These are phyloP conservation scores for Aquilaria agallochum DNA, from an alignment of 441 rosid genomes.

Conservation along the genomic window DNA sequence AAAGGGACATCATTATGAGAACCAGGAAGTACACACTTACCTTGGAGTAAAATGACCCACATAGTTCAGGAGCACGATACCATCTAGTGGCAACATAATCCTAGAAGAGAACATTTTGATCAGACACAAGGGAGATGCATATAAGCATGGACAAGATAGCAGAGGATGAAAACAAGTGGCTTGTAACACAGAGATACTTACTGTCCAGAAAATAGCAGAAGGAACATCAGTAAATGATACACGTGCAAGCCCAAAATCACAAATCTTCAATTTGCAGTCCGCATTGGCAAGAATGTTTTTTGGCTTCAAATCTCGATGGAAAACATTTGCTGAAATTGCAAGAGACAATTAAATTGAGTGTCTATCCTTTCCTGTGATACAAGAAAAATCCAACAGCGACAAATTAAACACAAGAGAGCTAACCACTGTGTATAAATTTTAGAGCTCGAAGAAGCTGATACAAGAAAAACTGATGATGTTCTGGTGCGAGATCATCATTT, in stretches of 20 bases:
- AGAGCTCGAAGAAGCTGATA: slow-evolving; percentile 98
- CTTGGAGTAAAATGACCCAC: slow-evolving; percentile 95
- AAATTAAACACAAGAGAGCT: slow-evolving; percentile 18
- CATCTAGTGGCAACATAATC: slow-evolving; percentile 99
- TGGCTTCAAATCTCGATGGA: slow-evolving; percentile 95
- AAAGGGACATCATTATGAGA: no score
- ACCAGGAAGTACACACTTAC: slow-evolving; percentile 27
- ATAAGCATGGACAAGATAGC: background rate
- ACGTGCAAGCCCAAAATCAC: slow-evolving; percentile 98
- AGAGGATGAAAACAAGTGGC: slow-evolving; percentile 4
- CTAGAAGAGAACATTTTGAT: slow-evolving; percentile 34
- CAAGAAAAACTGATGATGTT: slow-evolving; percentile 95
- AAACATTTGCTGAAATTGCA: slow-evolving; percentile 71
- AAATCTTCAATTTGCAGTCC: slow-evolving; percentile 95
- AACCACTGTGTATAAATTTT: slow-evolving; percentile 93
- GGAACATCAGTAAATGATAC: slow-evolving; percentile 92
- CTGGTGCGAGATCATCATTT: slow-evolving; percentile 88
- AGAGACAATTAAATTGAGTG: slow-evolving; percentile 13
- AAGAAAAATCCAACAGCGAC: slow-evolving; percentile 4
- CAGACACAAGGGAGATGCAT: slow-evolving; percentile 2
- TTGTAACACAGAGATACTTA: slow-evolving; percentile 40
- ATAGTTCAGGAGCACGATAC: slow-evolving; percentile 99
- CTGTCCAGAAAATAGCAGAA: slow-evolving; percentile 99
- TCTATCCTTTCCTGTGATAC: background rate
- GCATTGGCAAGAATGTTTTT: slow-evolving; percentile 96